Evolutionary conservation across 148 eudicot species (phyloP), one percentile per base, ranked within the genome.

Genomic region (Silene latifolia): DNA sequence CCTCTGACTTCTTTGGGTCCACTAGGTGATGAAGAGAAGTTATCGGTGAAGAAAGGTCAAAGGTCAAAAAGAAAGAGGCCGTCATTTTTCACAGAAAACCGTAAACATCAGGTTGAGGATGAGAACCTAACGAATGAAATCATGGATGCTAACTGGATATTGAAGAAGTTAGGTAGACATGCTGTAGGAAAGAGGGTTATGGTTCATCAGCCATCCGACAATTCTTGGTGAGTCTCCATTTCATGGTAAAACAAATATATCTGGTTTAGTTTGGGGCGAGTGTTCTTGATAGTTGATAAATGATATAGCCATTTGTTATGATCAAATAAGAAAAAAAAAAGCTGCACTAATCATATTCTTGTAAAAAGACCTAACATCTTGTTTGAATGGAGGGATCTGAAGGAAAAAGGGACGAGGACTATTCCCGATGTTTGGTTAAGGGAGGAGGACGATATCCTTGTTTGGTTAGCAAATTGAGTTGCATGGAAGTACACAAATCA

Each of bases 131-230:
- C 81, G 83, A 82, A 83, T 14, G 93, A 87, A 57, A 79, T 88
- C 78, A 81, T 85, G 85, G 96, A 90, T 81, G 96, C 88, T 48
- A 90, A n/a, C 87, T 46, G 97, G 96, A 80, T 92, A 83, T 76
- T 95, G 85, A 90, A 83, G 78, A 92, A 86, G 69, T 85, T 94
- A 78, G 97, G 98, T 64, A 90, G 82, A 89, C 93, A 90, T 88
- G 96, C 96, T 47, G 51, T 89, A 74, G 98, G 98, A 72, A 95
- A 92, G 87, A 87, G 92, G 72, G 98, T 95, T 67, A 96, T 90
- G 82, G 86, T 95, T 82, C 96, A 92, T 83, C 93, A 91, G 80
- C 83, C 86, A 51, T 88, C 97, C 7, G 89, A 87, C 73, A 85
- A 90, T 77, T 79, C 96, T 73, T 94, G 98, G 98, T 94, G 78